These are phyloP conservation scores for Rhynchosporium agropyri DNA, from an alignment of 2,329 filamentous ascomycete genomes.

Conservation along the genomic window DNA sequence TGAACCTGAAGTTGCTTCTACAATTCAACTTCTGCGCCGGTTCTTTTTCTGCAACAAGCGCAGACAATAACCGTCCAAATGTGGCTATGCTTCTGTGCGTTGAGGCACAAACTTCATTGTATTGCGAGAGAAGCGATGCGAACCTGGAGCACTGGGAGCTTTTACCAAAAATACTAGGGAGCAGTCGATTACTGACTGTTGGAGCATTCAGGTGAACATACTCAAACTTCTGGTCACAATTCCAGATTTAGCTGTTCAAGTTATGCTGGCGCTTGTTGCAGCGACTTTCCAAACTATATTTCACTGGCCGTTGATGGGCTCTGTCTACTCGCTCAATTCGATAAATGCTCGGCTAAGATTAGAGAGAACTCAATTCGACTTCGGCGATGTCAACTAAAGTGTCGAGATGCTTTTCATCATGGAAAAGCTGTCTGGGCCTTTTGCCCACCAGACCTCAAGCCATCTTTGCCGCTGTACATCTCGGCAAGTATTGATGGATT, in stretches of 20 bases:
- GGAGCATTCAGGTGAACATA: conserved; percentile 9
- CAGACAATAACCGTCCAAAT: neutral
- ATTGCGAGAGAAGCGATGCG: neutral
- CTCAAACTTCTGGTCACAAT: conserved; percentile 7
- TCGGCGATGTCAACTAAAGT: conserved; percentile 7
- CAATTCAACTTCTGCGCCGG: conserved; percentile 10
- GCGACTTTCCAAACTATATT: neutral
- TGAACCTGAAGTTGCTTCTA: conserved; percentile 16
- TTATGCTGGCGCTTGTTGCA: conserved; percentile 14
- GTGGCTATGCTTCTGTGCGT: conserved; percentile 4
- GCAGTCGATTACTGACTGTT: neutral
- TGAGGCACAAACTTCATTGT: conserved; percentile 18
- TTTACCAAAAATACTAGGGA: neutral
- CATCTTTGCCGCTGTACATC: conserved; percentile 15
- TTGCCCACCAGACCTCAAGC: neutral
- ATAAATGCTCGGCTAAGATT: neutral
- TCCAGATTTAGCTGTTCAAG: conserved; percentile 15
- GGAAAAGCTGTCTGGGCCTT: conserved; percentile 19
- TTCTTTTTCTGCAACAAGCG: conserved; percentile 7
- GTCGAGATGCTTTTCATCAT: conserved; percentile 19
- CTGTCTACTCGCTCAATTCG: neutral
- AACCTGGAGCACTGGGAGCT: neutral
- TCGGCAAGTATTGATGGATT: conserved; percentile 21
- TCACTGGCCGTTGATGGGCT: neutral
- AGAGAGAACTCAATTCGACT: neutral